Evolutionary conservation across 2,329 filamentous ascomycete genomes (phyloP).

Genomic region (Colletotrichum zoysiae): DNA sequence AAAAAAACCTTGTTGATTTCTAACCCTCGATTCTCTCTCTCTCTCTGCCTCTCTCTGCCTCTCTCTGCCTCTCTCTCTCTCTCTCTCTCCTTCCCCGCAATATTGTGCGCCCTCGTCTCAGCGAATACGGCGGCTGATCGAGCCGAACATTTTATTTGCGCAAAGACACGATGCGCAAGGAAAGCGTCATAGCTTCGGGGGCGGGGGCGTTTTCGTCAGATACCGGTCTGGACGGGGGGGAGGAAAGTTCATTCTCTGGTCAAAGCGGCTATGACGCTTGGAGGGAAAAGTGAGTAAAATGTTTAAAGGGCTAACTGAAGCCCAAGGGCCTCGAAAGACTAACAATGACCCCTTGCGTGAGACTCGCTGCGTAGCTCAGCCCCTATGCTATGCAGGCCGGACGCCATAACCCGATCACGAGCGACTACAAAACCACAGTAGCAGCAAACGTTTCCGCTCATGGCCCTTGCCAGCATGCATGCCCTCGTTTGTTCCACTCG

Average conservation of each 20-base stretch:
- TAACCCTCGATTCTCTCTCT: background rate
- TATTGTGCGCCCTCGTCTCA: background rate
- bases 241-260: background rate
- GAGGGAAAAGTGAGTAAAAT: conserved; percentile 1
- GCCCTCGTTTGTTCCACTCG: no score
- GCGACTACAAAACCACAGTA: background rate
- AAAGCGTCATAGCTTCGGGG: background rate
- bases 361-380: background rate
- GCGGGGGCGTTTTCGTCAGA: conserved; percentile 20
- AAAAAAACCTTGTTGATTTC: background rate
- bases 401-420: background rate
- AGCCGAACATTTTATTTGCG: background rate
- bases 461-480: background rate
- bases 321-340: background rate
- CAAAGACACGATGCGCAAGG: background rate
- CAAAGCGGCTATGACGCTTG: background rate
- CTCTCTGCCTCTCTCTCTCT: no score
- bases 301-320: background rate
- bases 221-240: background rate
- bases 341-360: background rate
- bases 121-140: background rate
- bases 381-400: background rate
- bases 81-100: background rate
- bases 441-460: background rate
- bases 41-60: no score